phyloP scores from a whole-genome alignment of 2,329 filamentous ascomycete species.

The Aureobasidium sp. region DNA sequence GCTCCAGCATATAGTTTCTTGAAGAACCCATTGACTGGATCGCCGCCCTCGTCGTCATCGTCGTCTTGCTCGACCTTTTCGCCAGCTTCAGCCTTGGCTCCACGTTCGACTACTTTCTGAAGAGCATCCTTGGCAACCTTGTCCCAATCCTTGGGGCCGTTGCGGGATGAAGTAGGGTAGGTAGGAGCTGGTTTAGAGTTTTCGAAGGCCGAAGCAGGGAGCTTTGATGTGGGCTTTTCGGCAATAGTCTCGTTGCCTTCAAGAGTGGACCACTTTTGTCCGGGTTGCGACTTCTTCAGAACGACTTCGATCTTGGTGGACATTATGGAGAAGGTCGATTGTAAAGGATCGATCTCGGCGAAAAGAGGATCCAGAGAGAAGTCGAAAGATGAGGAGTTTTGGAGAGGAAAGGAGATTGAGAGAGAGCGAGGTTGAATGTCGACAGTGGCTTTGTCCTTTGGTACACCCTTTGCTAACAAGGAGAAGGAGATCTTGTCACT shows the following conservation, averaged over 20 bases:
- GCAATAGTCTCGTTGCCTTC: conserved; percentile 37
- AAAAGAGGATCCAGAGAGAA: conserved; percentile 62
- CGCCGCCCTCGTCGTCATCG: conserved; percentile 48
- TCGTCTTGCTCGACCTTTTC: conserved; percentile 41
- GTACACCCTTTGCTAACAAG: conserved; percentile 58
- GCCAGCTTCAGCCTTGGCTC: conserved; percentile 10
- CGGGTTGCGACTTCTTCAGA: conserved; percentile 59
- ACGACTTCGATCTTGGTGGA: conserved; percentile 74
- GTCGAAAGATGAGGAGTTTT: conserved; percentile 48
- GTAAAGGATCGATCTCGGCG: conserved; percentile 53
- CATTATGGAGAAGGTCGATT: conserved; percentile 59
- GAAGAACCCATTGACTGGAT: conserved; percentile 76
- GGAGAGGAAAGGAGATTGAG: conserved; percentile 51
- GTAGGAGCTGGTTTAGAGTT: no score
- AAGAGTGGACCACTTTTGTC: conserved; percentile 61
- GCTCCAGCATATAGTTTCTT: conserved; percentile 76
- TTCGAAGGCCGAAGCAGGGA: no score
- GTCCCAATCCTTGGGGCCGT: conserved; percentile 89
- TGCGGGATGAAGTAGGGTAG: conserved; percentile 82
- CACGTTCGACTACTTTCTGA: conserved; percentile 32
- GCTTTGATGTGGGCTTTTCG: not conserved
- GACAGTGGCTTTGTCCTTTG: conserved; percentile 48
- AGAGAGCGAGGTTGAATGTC: conserved; percentile 45
- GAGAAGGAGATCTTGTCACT: conserved; percentile 55
- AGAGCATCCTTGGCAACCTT: conserved; percentile 54